Percentiles rank a stretch among this genome's conserved stretches.
These are phyloP conservation scores for Pythium biforme DNA, from an alignment of 352 stramenopile genomes.

Conservation along the genomic window DNA sequence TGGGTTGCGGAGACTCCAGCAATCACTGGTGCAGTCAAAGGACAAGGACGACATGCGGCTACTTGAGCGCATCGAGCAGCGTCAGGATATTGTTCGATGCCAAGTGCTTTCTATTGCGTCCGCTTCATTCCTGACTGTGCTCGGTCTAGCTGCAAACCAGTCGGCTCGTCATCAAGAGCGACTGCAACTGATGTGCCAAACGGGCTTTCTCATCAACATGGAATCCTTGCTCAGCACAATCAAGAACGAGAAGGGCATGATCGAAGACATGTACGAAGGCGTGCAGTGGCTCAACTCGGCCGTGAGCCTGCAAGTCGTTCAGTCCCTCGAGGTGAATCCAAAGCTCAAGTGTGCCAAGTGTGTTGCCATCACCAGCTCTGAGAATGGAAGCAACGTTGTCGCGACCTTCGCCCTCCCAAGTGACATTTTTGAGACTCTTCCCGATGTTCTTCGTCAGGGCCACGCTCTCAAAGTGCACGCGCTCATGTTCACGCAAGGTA, in stretches of 20 bases:
- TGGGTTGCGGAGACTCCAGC: slow-evolving; percentile 59
- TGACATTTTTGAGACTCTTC: slow-evolving; percentile 54
- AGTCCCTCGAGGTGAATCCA: slow-evolving; percentile 47
- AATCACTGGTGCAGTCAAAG: slow-evolving; percentile 42
- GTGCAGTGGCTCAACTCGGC: slow-evolving; percentile 78
- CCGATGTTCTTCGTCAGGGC: slow-evolving; percentile 58
- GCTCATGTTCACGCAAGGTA: slow-evolving; percentile 89
- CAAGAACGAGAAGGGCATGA: slow-evolving; percentile 95
- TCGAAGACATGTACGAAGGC: slow-evolving; percentile 90
- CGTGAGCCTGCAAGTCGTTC: slow-evolving; percentile 79
- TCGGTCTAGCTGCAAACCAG: slow-evolving; percentile 61
- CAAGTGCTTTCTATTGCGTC: slow-evolving; percentile 73
- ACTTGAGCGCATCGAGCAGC: slow-evolving; percentile 68
- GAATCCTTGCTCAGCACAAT: slow-evolving; percentile 94
- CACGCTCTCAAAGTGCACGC: slow-evolving; percentile 73
- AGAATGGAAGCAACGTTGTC: slow-evolving; percentile 56
- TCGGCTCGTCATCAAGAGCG: slow-evolving; percentile 55
- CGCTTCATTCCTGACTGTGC: slow-evolving; percentile 68
- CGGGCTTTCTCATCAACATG: slow-evolving; percentile 90
- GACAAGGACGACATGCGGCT: slow-evolving; percentile 51
- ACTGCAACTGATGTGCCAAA: slow-evolving; percentile 63
- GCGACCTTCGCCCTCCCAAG: slow-evolving; percentile 67
- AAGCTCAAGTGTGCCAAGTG: slow-evolving; percentile 76
- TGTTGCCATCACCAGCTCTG: slow-evolving; percentile 53
- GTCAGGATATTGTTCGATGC: slow-evolving; percentile 76